A percentile compares a stretch with the other conserved stretches of the same genome.
Conservation (phyloP, 2,329 filamentous ascomycete species). For the Samsoniella hepiali region DNA sequence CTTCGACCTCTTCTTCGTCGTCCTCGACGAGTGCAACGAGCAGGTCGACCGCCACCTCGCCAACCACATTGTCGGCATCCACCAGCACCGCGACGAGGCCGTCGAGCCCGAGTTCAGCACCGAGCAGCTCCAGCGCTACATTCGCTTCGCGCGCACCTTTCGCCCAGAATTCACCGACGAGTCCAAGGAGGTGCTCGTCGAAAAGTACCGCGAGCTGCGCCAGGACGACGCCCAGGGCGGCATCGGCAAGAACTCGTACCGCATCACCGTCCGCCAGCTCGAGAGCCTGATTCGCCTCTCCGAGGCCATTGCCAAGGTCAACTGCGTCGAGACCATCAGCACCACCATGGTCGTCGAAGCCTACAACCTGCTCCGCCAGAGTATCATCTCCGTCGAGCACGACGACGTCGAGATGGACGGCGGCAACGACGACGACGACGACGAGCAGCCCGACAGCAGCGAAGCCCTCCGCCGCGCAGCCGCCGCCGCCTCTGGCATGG, state of each 20-base stretch:
- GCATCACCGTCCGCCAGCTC: slow-evolving; percentile 93
- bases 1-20: slow-evolving; percentile 98
- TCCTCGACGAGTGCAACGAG: slow-evolving; percentile 96
- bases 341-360: slow-evolving; percentile 86
- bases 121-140: slow-evolving; percentile 94
- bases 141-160: slow-evolving; percentile 93
- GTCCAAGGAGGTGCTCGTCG: slow-evolving; percentile 79
- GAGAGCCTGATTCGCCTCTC: slow-evolving; percentile 94
- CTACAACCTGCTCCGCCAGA: slow-evolving; percentile 85
- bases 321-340: slow-evolving; percentile 88
- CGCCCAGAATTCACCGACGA: slow-evolving; percentile 87
- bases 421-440: slow-evolving; percentile 59
- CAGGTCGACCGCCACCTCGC: slow-evolving; percentile 85
- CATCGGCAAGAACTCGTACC: slow-evolving; percentile 90
- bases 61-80: slow-evolving; percentile 89
- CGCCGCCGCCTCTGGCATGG: slow-evolving; percentile 42
- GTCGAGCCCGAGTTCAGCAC: slow-evolving; percentile 92
- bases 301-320: slow-evolving; percentile 97
- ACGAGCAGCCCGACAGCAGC: slow-evolving; percentile 41
- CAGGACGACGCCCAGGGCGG: slow-evolving; percentile 92
- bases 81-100: slow-evolving; percentile 88
- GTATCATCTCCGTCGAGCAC: slow-evolving; percentile 96
- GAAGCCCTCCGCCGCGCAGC: slow-evolving; percentile 42
- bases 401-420: slow-evolving; percentile 95
- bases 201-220: slow-evolving; percentile 92